Conservation (phyloP, 2,329 filamentous ascomycete species). For the Aspergillus sergii region DNA sequence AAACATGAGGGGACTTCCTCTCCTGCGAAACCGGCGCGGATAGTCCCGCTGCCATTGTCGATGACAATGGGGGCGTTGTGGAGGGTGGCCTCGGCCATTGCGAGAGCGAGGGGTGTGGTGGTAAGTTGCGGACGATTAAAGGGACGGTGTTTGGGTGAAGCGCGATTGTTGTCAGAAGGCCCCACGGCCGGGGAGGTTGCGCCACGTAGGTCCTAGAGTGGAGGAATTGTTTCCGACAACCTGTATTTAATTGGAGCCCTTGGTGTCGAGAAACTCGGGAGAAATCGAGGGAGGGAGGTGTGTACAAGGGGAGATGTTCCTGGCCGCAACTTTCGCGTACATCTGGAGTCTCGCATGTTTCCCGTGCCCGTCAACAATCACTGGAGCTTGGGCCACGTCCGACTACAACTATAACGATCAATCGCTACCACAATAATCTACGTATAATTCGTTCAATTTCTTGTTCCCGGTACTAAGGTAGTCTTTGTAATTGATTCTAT, state of each 20-base stretch:
- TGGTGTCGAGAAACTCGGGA: neutral
- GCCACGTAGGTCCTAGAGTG: constrained; percentile 7
- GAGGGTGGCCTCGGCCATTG: constrained; percentile 68
- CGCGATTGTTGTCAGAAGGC: constrained; percentile 29
- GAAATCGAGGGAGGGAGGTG: constrained; percentile 3
- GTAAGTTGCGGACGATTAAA: constrained; percentile 11
- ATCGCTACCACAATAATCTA: neutral
- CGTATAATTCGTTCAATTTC: neutral
- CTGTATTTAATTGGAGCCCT: neutral
- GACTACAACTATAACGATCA: neutral
- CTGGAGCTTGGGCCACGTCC: constrained; percentile 10
- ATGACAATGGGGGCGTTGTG: constrained; percentile 99
- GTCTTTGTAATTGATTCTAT: neutral
- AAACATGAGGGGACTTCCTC: constrained; percentile 95
- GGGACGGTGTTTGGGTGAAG: constrained; percentile 23
- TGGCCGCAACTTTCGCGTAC: neutral
- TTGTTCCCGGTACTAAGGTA: neutral
- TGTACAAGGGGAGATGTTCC: neutral
- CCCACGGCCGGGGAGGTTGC: constrained; percentile 28
- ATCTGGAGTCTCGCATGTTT: constrained; percentile 17
- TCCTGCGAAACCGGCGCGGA: constrained; percentile 93
- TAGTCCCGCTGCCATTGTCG: constrained; percentile 97
- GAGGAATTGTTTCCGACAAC: constrained; percentile 12
- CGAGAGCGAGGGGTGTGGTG: constrained; percentile 25
- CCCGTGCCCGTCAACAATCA: constrained; percentile 8